These are phyloP conservation scores for Ophiocordyceps camponoti-floridani DNA, from an alignment of 2,329 filamentous ascomycete species.

Conservation along the genomic window DNA sequence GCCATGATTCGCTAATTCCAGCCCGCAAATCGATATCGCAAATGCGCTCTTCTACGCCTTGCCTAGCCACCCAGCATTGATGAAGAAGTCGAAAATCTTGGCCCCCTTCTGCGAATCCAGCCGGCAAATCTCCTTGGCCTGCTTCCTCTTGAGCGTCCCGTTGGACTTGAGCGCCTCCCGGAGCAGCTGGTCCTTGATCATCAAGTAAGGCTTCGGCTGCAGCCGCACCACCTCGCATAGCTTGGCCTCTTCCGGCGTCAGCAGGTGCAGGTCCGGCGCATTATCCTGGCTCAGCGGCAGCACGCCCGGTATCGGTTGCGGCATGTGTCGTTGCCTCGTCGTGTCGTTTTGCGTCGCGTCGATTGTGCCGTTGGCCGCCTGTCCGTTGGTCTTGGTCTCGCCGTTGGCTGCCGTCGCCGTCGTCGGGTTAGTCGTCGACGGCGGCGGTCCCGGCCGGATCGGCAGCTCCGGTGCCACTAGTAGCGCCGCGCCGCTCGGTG, in stretches of 20 bases:
- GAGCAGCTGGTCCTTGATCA: slow-evolving; percentile 84
- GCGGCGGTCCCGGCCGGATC: slow-evolving; percentile 28
- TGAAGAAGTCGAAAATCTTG: slow-evolving; percentile 86
- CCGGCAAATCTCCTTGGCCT: slow-evolving; percentile 68
- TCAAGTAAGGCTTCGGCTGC: slow-evolving; percentile 85
- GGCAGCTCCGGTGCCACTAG: slow-evolving; percentile 67
- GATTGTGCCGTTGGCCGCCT: slow-evolving; percentile 23
- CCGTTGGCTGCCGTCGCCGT: slow-evolving; percentile 21
- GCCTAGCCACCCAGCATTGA: slow-evolving; percentile 79
- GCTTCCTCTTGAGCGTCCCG: slow-evolving; percentile 82
- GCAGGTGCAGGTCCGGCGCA: slow-evolving; percentile 66
- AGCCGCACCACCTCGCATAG: slow-evolving; percentile 71
- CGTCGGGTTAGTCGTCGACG: slow-evolving; percentile 2
- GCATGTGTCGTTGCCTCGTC: slow-evolving; percentile 31
- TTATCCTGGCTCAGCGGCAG: slow-evolving; percentile 57
- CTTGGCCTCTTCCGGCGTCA: slow-evolving; percentile 70
- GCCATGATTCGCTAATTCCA: too few relatives aligned
- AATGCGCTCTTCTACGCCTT: slow-evolving; percentile 40
- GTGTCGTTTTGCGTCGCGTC: slow-evolving; percentile 19
- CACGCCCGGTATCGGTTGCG: slow-evolving; percentile 41
- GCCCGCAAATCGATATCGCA: too few relatives aligned
- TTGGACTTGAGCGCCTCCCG: slow-evolving; percentile 82
- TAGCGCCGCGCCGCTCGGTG: slow-evolving; percentile 55
- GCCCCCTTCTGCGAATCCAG: slow-evolving; percentile 75
- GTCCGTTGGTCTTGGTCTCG: slow-evolving; percentile 35